Percentiles rank a stretch among this genome's conserved stretches.
These are phyloP conservation scores for Xylariaceae sp. DNA, from an alignment of 2,329 filamentous ascomycete genomes.

Conservation along the genomic window DNA sequence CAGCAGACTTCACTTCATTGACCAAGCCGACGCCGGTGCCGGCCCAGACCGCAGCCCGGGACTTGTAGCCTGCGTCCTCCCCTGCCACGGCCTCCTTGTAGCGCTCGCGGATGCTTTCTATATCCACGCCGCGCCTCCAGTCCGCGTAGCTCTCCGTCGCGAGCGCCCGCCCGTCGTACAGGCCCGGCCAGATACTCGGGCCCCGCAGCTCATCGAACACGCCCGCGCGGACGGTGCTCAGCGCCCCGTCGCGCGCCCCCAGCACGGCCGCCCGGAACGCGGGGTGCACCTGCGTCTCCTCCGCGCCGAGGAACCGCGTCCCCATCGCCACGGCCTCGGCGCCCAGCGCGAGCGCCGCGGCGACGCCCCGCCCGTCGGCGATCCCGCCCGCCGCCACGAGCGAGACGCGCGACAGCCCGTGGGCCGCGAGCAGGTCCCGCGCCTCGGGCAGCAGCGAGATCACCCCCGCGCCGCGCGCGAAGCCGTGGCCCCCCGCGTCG, in stretches of 20 bases:
- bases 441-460: conserved; percentile 58
- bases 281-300: not conserved
- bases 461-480: conserved; percentile 52
- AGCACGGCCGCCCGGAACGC: not conserved
- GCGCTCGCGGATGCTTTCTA: conserved; percentile 8
- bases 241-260: conserved; percentile 47
- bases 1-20: conserved; percentile 8
- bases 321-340: conserved; percentile 64
- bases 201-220: conserved; percentile 53
- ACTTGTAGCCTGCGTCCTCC: not conserved
- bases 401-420: conserved; percentile 41
- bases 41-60: conserved; percentile 12
- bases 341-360: conserved; percentile 57
- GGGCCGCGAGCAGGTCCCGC: conserved; percentile 45
- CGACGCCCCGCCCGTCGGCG: conserved; percentile 56
- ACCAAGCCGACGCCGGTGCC: conserved; percentile 18
- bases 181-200: conserved; percentile 49
- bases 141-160: conserved; percentile 6
- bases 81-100: conserved; percentile 10
- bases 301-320: conserved; percentile 57
- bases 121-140: not conserved
- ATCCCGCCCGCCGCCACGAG: conserved; percentile 61
- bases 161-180: conserved; percentile 34
- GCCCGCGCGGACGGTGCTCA: conserved; percentile 48
- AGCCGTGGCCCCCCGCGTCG: conserved; percentile 61